Evolutionary conservation across 148 eudicot genomes (phyloP).

Genomic region (Bassia scoparia): DNA sequence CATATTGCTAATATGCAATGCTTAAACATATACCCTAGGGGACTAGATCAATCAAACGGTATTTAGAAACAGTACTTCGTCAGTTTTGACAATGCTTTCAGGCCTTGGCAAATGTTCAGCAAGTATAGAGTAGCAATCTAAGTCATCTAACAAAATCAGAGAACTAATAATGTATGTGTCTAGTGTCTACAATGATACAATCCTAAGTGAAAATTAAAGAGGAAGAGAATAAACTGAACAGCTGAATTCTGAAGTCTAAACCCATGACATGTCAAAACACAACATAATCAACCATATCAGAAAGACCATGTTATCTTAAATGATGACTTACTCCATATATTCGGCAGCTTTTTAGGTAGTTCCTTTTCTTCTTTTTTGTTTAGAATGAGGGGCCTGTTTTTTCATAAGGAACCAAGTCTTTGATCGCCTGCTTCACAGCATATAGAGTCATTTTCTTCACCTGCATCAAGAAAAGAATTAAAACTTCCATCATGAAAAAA

Average conservation of each 20-base stretch:
- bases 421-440: conserved; percentile 8
- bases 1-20: not conserved
- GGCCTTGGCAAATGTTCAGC: not conserved
- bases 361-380: not conserved
- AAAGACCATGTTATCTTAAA: not conserved
- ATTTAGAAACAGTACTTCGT: no score
- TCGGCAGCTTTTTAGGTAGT: not conserved
- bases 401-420: not conserved
- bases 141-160: no score
- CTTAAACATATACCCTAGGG: not conserved
- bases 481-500: not conserved
- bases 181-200: no score
- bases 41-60: not conserved
- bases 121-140: not conserved
- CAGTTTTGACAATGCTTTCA: not conserved
- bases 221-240: not conserved
- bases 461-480: conserved; percentile 7
- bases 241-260: no score
- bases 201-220: not conserved
- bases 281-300: not conserved
- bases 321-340: not conserved
- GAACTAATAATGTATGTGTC: not conserved
- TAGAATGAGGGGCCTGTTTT: not conserved
- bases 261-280: not conserved
- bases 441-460: conserved; percentile 26